Base-by-base conservation (phyloP, 441 rosid genomes). In the Aquilaria agallochum region DNA sequence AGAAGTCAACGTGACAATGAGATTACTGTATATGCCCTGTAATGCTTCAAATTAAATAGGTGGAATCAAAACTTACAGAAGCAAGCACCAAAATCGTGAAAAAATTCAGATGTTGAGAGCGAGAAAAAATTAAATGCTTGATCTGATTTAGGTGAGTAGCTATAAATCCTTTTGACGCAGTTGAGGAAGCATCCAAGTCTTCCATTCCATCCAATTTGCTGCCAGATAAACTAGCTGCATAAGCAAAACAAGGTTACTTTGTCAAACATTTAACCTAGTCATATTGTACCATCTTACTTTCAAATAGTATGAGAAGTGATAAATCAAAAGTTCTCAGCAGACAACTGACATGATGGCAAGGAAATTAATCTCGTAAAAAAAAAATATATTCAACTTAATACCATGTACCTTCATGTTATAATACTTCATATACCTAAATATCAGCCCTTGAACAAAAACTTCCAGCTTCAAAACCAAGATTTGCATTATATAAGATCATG, bases 81-180 rank as follows among this genome's bases (percentile, higher is more conserved):
- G 97, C 98, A 62, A 94, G 99, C 67, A 86, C 71, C 73, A 94
- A 79, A 58, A 94, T 89, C 10, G 96, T 89, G 72, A 87, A 73
- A 79, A 91, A 94, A 84, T 94, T 94, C 81, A 91, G 67, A 76
- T 84, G 89, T 50, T 89, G 96, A 48, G 97, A 71, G 59, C 83
- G 96, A 33, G 94, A 76, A 34, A 80, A 68, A 63, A 94, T 67
- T 97, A 96, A 91, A 62, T 68, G 72, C 69, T 94, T 89, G 58
- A 89, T 77, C 64, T 70, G 64, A 54, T 61, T 77, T 11, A 94
- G 75, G 33, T 67, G 78, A 55, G 71, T 69, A 64, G 84, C 81
- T 59, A 89, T 59, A 59, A 83, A 59, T 64, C 99, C 96, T 55
- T 48, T 75, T 67, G 71, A 80, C 60, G 82, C 80, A 54, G 70